phyloP scores from a whole-genome alignment of 2,329 filamentous ascomycete genomes.

The Talaromyces rugulosus region DNA sequence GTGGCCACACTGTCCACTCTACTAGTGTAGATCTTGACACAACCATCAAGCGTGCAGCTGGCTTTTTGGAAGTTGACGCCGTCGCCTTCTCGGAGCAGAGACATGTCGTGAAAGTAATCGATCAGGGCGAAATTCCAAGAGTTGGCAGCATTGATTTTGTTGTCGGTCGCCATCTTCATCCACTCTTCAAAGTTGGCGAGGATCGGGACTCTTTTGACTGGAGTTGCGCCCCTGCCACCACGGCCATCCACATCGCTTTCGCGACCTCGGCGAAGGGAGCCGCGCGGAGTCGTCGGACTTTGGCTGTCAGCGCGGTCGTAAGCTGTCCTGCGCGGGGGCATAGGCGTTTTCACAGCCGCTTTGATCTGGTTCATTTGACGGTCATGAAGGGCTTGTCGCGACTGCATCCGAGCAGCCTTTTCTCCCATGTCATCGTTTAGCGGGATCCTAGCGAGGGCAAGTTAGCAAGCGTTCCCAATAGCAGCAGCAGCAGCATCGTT shows the following conservation, averaged over 20 bases:
- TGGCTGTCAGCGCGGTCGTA: slow-evolving; percentile 34
- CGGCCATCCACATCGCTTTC: slow-evolving; percentile 57
- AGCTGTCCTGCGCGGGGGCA: slow-evolving; percentile 36
- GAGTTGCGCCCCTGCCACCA: slow-evolving; percentile 70
- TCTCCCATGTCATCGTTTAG: slow-evolving; percentile 94
- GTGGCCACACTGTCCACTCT: slow-evolving; percentile 97
- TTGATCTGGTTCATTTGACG: slow-evolving; percentile 90
- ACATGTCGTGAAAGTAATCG: slow-evolving; percentile 99
- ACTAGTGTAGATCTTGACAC: slow-evolving; percentile 98
- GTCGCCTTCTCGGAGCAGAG: slow-evolving; percentile 88
- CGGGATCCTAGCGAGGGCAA: slow-evolving; percentile 62
- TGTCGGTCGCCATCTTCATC: slow-evolving; percentile 99
- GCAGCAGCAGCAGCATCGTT: slow-evolving; percentile 2
- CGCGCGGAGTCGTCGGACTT: slow-evolving; percentile 50
- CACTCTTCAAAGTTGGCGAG: slow-evolving; percentile 98
- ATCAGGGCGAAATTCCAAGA: slow-evolving; percentile 99
- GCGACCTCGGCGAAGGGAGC: slow-evolving; percentile 29
- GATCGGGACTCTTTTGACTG: slow-evolving; percentile 93
- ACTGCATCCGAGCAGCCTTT: slow-evolving; percentile 81
- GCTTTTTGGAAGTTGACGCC: slow-evolving; percentile 98
- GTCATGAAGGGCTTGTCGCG: slow-evolving; percentile 82
- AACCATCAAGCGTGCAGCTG: slow-evolving; percentile 94
- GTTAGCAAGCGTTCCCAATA: slow-evolving; percentile 11
- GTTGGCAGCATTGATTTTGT: slow-evolving; percentile 97
- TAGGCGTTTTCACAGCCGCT: slow-evolving; percentile 56